Conservation (phyloP, 495 filamentous ascomycete species). For the Glarea lozoyensis region DNA sequence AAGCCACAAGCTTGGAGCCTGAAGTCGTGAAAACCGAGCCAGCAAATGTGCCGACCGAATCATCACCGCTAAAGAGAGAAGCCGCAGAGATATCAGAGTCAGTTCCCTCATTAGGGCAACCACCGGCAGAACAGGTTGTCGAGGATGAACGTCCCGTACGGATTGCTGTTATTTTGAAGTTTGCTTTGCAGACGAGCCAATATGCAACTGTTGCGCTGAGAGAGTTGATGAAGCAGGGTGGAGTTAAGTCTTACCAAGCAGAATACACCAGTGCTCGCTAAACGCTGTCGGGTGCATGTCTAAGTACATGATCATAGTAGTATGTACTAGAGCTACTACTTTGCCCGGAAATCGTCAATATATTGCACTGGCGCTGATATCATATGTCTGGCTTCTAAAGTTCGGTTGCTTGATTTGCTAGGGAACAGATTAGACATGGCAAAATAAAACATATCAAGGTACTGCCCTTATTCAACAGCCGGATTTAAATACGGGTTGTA, state of each 20-base stretch:
- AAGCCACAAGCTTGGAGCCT: not conserved
- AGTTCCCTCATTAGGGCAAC: not conserved
- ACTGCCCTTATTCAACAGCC: too few relatives aligned
- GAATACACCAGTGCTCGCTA: slow-evolving; percentile 39
- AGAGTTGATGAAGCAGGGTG: slow-evolving; percentile 67
- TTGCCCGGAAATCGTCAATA: too few relatives aligned
- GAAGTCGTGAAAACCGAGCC: not conserved
- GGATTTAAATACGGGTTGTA: too few relatives aligned
- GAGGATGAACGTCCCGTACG: slow-evolving; percentile 30
- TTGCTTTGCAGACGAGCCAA: slow-evolving; percentile 76
- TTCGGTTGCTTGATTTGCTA: too few relatives aligned
- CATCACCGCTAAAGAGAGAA: not conserved
- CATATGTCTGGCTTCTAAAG: too few relatives aligned
- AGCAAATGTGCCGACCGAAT: not conserved
- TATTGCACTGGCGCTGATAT: too few relatives aligned
- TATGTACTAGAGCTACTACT: too few relatives aligned
- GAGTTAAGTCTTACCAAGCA: slow-evolving; percentile 52
- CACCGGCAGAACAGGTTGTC: not conserved
- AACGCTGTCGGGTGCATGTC: too few relatives aligned
- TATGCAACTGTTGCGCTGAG: slow-evolving; percentile 93
- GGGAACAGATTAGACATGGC: too few relatives aligned
- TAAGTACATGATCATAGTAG: too few relatives aligned
- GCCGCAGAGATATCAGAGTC: not conserved
- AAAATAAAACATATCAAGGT: too few relatives aligned
- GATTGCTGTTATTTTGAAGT: slow-evolving; percentile 75